Evolutionary conservation across 495 filamentous ascomycete species (phyloP).

Genomic region (Penicillium silybi): DNA sequence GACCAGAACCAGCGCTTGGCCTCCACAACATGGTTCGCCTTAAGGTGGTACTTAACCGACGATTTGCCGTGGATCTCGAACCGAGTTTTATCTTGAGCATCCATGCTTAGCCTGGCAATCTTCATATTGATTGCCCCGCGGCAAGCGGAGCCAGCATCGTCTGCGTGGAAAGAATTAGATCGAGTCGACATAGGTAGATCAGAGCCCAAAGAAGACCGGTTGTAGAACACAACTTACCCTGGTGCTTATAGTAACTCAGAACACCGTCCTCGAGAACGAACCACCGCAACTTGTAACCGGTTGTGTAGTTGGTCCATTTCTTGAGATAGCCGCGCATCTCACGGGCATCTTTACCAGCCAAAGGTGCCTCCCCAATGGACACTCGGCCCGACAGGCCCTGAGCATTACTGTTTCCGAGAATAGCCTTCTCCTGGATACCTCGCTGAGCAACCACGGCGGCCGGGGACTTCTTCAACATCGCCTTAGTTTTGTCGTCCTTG

Average conservation of each 20-base stretch:
- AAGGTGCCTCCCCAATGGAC: conserved; percentile 53
- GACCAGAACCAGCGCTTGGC: conserved; percentile 83
- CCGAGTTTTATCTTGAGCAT: conserved; percentile 90
- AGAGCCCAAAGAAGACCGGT: background rate
- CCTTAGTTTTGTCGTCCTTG: conserved; percentile 84
- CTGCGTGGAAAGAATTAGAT: conserved; percentile 34
- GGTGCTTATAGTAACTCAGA: conserved; percentile 97
- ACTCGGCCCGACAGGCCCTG: conserved; percentile 53
- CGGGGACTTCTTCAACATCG: conserved; percentile 88
- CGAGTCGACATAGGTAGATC: background rate
- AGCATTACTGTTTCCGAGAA: conserved; percentile 70
- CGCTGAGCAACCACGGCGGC: conserved; percentile 92
- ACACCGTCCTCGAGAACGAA: conserved; percentile 98
- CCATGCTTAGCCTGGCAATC: conserved; percentile 92
- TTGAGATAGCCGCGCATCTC: conserved; percentile 99
- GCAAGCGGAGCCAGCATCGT: conserved; percentile 70
- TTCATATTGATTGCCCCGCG: conserved; percentile 98
- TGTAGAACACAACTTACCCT: conserved; percentile 47
- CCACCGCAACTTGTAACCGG: conserved; percentile 93
- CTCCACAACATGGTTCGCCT: conserved; percentile 81
- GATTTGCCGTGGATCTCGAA: conserved; percentile 98
- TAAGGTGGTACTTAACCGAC: conserved; percentile 97
- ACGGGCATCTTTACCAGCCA: conserved; percentile 77
- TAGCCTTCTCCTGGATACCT: conserved; percentile 93
- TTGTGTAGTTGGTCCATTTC: conserved; percentile 99